phyloP scores from a whole-genome alignment of 129 eudicot genomes.

The Arctium minus region DNA sequence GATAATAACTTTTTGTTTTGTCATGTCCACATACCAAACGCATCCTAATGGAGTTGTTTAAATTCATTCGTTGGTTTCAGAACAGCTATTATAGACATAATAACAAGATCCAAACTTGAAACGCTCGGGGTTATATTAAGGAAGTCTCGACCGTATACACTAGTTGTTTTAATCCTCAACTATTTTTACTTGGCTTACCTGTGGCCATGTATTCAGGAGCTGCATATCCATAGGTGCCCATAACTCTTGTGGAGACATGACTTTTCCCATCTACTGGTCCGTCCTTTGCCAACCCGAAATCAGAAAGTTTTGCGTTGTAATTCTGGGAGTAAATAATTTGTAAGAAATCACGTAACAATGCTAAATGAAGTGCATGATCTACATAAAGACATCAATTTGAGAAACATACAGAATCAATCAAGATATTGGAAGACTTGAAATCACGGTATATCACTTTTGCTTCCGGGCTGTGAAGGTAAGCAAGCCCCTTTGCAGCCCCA shows the following conservation, averaged over 20 bases:
- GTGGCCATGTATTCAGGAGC: slow-evolving; percentile 95
- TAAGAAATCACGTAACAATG: neutral
- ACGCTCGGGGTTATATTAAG: too few relatives aligned
- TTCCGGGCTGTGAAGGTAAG: slow-evolving; percentile 61
- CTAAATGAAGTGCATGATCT: neutral
- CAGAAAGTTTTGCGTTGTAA: slow-evolving; percentile 87
- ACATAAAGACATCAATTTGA: neutral
- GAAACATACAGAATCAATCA: slow-evolving; percentile 61
- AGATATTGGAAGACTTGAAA: slow-evolving; percentile 67
- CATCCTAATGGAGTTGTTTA: too few relatives aligned
- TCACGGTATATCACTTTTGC: slow-evolving; percentile 74
- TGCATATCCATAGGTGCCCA: slow-evolving; percentile 95
- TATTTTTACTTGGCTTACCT: slow-evolving; percentile 35
- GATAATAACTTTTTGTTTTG: too few relatives aligned
- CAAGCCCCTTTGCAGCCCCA: slow-evolving; percentile 78
- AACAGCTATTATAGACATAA: too few relatives aligned
- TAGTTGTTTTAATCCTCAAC: too few relatives aligned
- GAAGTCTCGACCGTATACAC: too few relatives aligned
- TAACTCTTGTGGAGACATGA: slow-evolving; percentile 79
- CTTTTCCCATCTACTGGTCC: slow-evolving; percentile 79
- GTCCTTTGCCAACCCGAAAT: slow-evolving; percentile 92
- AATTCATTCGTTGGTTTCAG: too few relatives aligned
- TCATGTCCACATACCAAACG: too few relatives aligned
- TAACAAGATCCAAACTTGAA: too few relatives aligned
- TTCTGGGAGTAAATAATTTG: slow-evolving; percentile 37